Conservation (phyloP, 371 early-diverging fungal species). For the Haplosporangium sp. region DNA sequence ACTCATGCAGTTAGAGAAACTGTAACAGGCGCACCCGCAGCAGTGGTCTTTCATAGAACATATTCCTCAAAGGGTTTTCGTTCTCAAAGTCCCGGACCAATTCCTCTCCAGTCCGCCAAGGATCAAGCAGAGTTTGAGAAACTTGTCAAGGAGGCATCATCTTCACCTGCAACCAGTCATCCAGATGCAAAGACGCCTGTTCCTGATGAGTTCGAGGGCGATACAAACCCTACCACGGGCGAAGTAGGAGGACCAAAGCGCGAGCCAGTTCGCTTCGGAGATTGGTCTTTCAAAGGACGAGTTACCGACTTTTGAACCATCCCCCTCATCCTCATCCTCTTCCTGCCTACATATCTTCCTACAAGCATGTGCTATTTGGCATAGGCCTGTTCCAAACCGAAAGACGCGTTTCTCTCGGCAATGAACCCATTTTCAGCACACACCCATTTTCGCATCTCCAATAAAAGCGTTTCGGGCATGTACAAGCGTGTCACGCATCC, state of each 20-base stretch:
- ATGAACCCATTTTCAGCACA: too few relatives aligned
- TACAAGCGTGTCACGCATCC: too few relatives aligned
- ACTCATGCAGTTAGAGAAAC: too few relatives aligned
- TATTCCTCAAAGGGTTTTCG: slow-evolving; percentile 32
- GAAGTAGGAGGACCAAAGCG: slow-evolving; percentile 88
- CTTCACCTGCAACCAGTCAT: slow-evolving; percentile 57
- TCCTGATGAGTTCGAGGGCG: slow-evolving; percentile 74
- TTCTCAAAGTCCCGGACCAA: slow-evolving; percentile 67
- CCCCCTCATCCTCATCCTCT: not conserved
- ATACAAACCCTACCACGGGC: slow-evolving; percentile 83
- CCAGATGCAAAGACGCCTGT: slow-evolving; percentile 70
- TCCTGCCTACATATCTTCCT: not conserved
- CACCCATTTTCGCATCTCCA: too few relatives aligned
- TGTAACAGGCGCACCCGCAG: too few relatives aligned
- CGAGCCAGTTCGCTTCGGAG: slow-evolving; percentile 89
- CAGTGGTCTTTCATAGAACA: not conserved
- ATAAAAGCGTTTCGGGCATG: too few relatives aligned
- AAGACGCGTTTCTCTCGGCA: too few relatives aligned
- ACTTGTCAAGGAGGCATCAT: slow-evolving; percentile 59
- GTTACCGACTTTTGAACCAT: slow-evolving; percentile 80
- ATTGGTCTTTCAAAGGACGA: slow-evolving; percentile 90
- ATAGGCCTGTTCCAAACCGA: too few relatives aligned
- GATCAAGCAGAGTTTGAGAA: slow-evolving; percentile 83
- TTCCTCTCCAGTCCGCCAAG: slow-evolving; percentile 77
- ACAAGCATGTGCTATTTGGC: not conserved